Evolutionary conservation across 768 basidiomycete genomes (phyloP), one percentile per base, ranked within the genome.

Genomic region (Cyclocybe cylindracea): DNA sequence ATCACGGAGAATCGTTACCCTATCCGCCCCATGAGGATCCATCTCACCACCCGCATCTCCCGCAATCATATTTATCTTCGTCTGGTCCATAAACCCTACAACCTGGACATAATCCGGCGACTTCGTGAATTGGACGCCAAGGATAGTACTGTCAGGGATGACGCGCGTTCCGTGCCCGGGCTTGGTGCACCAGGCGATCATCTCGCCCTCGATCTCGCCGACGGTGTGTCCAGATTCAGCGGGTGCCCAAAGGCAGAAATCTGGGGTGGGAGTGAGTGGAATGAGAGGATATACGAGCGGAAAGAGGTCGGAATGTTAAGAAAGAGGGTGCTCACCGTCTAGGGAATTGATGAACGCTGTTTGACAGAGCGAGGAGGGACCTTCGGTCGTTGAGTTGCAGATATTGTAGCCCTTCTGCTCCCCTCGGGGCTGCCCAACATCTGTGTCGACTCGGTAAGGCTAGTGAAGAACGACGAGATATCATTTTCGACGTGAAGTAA

Each of bases 151-250:
- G 0, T 66, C 69, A 7, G 87, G 87, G 32, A 93, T 87, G 50
- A 86, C 62, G 51, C 91, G 85, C 2, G 87, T 81, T 2, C 91
- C 91, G 45, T 79, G 82, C 2, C 82, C 84, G 2, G 78, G 77
- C 62, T 86, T 82, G 8, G 83, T 84, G 67, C 90, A 94, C 82
- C 84, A 94, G 1, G 89, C 83, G 4, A 93, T 84, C 66, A 83
- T 86, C 61, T 83, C 74, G 38, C 80, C 84, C 65, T 94, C 91
- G 4, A 82, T 82, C 51, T 87, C 79, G 18, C 79, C 86, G 29
- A 93, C 85, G 10, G 73, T 69, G 24, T 78, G 74, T 61, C 81
- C 74, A 2, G 79, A 74, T 18, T 67, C 64, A 0, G 73, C 60
- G 0, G 86, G 81, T 7, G 78, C 84, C 84, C 84, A 89, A 1